phyloP scores from a whole-genome alignment of 495 filamentous ascomycete genomes.

The Penicillium tannophilum region DNA sequence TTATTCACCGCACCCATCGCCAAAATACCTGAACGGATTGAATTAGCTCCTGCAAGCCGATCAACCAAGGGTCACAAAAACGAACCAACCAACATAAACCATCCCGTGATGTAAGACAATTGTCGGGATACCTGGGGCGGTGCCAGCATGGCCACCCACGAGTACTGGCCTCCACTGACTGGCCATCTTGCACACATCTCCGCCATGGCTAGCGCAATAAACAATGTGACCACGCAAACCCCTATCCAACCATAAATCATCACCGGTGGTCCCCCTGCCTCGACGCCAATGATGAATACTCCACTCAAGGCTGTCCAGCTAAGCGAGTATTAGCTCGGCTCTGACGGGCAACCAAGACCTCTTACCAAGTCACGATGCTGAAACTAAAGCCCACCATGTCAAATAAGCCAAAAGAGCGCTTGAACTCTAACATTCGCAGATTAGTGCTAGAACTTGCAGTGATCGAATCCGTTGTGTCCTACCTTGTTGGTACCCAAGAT shows the following conservation, averaged over 20 bases:
- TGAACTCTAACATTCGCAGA: conserved; percentile 40
- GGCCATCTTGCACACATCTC: conserved; percentile 50
- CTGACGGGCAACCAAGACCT: neutral
- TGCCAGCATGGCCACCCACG: conserved; percentile 49
- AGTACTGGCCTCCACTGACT: conserved; percentile 46
- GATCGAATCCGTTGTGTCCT: neutral
- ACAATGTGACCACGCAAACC: conserved; percentile 39
- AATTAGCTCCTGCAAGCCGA: neutral
- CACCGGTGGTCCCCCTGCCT: conserved; percentile 48
- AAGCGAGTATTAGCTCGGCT: neutral
- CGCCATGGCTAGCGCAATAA: conserved; percentile 51
- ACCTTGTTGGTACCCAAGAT: conserved; percentile 50
- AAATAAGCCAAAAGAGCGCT: conserved; percentile 49
- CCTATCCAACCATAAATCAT: conserved; percentile 53
- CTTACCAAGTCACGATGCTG: conserved; percentile 46
- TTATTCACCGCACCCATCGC: conserved; percentile 58
- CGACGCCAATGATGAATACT: conserved; percentile 49
- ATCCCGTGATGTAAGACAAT: conserved; percentile 41
- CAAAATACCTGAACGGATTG: conserved; percentile 8
- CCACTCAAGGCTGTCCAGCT: conserved; percentile 50
- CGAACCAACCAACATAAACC: conserved; percentile 42
- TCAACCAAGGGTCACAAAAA: neutral
- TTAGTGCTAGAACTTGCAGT: neutral
- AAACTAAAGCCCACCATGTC: conserved; percentile 55
- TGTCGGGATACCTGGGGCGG: conserved; percentile 39